A percentile compares a stretch with the other conserved stretches of the same genome.
Conservation (phyloP, 768 basidiomycete genomes). For the Leccinum uliginosum region DNA sequence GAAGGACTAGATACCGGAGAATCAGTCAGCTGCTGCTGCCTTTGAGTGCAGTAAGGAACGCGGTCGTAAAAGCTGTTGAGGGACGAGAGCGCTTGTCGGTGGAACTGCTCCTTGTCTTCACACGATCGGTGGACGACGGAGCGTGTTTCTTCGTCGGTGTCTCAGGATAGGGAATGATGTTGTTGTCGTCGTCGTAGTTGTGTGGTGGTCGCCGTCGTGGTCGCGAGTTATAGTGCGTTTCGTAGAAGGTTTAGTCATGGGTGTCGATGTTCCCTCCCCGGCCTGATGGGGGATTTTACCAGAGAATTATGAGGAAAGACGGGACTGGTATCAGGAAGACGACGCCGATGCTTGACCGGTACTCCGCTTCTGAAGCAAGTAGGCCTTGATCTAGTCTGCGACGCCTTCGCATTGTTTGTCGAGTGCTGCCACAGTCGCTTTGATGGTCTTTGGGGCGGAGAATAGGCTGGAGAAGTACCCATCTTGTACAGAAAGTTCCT, state of each 20-base stretch:
- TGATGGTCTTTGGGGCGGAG: constrained; percentile 16
- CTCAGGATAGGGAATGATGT: constrained; percentile 27
- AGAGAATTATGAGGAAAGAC: constrained; percentile 18
- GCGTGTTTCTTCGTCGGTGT: constrained; percentile 43
- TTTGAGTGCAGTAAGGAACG: constrained; percentile 20
- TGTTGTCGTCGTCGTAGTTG: too few relatives aligned
- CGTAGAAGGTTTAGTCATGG: constrained; percentile 17
- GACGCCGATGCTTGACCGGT: neutral
- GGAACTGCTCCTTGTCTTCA: constrained; percentile 12
- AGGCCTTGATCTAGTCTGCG: constrained; percentile 20
- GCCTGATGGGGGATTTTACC: constrained; percentile 15
- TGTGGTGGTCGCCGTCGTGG: constrained; percentile 8
- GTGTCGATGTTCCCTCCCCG: neutral
- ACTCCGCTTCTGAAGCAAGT: constrained; percentile 4
- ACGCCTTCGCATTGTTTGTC: constrained; percentile 24
- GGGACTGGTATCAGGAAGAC: neutral
- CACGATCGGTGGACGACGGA: constrained; percentile 6
- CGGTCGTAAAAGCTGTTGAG: neutral
- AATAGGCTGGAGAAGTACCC: constrained; percentile 15
- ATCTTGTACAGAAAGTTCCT: constrained; percentile 16
- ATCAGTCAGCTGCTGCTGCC: neutral
- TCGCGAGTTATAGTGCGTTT: constrained; percentile 30
- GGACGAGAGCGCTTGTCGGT: constrained; percentile 5
- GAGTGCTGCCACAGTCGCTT: constrained; percentile 16
- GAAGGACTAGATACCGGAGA: constrained; percentile 14